Evolutionary conservation across 2,329 filamentous ascomycete species (phyloP), one percentile per base, ranked within the genome.

Genomic region (Clarireedia sp.): DNA sequence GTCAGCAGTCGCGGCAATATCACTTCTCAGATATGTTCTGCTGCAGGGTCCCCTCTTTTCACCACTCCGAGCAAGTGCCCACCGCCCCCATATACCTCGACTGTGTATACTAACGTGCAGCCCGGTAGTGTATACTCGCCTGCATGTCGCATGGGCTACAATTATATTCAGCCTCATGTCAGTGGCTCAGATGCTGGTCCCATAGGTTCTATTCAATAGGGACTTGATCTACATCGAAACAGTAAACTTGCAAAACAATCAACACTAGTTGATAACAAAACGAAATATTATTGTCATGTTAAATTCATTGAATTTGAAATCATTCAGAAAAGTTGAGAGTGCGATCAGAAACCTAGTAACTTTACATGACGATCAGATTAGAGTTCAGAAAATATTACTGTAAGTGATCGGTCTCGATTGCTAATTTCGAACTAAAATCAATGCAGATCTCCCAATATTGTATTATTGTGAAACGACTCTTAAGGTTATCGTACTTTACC

Each of bases 21-120:
- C 77, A 1, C 69, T 86, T 6, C 71, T 78, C 2, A 69, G 82
- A 26, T 85, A 85, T 59, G 66, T 67, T 0, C 72, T 85, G 79
- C 78, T 0, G 78, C 75, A 1, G 77, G 72, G 0, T 85, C 86
- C 55, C 82, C 82, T 0, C 65, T 86, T 0, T 85, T 85, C 59
- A 78, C 79, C 0, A 69, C 83, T 1, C 78, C 81, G 55, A 79
- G 44, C 29, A 29, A 26, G 44, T 47, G 5, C 17, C 17, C 24
- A 24, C 10, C 24, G 12, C 9, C n/a, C n/a, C 44, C n/a, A 33
- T 16, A 21, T 48, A 6, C 14, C 12, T 48, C 14, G 3, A 16
- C 8, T 8, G 19, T 16, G 14, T 19, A 12, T 48, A 17, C 5
- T 33, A 19, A 37, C 33, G 7, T 7, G 33, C 21, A 3, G 12